These are phyloP conservation scores for Kodamaea fukazawae DNA, from an alignment of 805 yeast species.

Conservation along the genomic window DNA sequence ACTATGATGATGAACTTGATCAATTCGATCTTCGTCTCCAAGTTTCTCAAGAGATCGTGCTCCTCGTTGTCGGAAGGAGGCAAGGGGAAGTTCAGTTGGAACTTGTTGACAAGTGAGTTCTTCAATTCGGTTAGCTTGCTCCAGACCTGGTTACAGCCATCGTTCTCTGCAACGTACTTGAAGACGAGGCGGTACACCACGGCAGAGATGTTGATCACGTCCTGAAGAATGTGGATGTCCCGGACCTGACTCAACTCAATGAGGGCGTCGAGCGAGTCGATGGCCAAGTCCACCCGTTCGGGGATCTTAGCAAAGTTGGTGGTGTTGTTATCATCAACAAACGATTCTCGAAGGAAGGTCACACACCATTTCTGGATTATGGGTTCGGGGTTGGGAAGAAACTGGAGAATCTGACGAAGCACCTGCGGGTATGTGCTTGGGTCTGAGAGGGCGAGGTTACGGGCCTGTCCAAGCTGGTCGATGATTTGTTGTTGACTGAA, in stretches of 20 bases:
- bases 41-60: conserved; percentile 47
- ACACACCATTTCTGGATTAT: conserved; percentile 42
- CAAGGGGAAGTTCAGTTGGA: conserved; percentile 57
- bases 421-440: conserved; percentile 38
- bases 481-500: conserved; percentile 16
- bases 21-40: conserved; percentile 65
- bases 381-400: conserved; percentile 33
- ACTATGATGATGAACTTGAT: conserved; percentile 60
- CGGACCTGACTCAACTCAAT: conserved; percentile 24
- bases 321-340: conserved; percentile 15
- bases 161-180: conserved; percentile 44
- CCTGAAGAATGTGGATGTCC: conserved; percentile 30
- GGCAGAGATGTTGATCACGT: conserved; percentile 34
- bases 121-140: conserved; percentile 53
- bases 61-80: conserved; percentile 46
- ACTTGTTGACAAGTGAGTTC: conserved; percentile 54
- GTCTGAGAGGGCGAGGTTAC: conserved; percentile 30
- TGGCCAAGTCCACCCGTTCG: conserved; percentile 36
- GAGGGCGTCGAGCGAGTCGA: conserved; percentile 37
- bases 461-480: conserved; percentile 38
- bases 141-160: conserved; percentile 54
- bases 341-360: conserved; percentile 37
- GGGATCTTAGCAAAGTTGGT: conserved; percentile 15
- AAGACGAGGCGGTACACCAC: conserved; percentile 46
- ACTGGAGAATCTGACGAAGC: conserved; percentile 41